Percentiles rank a stretch among this genome's conserved stretches.
Evolutionary conservation across 1,284 basidiomycete genomes (phyloP).

Genomic region (Golubevia pallescens): DNA sequence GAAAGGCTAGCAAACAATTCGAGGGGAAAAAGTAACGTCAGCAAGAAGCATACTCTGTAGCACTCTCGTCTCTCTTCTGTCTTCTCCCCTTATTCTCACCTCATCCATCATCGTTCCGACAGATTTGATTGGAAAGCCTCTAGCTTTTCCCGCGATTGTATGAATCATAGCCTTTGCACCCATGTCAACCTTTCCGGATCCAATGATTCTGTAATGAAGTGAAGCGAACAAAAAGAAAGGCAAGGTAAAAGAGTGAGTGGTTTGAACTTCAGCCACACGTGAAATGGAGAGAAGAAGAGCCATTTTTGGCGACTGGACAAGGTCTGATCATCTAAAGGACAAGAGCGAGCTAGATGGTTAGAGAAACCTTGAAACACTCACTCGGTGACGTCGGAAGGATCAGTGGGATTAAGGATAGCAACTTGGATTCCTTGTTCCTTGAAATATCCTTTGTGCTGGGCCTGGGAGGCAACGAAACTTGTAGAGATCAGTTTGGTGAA

Average conservation of each 20-base stretch:
- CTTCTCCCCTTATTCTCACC: no score
- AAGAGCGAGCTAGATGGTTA: no score
- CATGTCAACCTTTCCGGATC: slow-evolving; percentile 48
- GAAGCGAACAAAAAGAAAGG: neutral
- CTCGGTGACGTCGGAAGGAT: slow-evolving; percentile 13
- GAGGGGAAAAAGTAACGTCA: no score
- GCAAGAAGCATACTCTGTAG: no score
- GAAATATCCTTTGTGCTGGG: slow-evolving; percentile 1
- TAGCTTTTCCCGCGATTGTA: slow-evolving; percentile 44
- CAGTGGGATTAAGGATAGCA: slow-evolving; percentile 45
- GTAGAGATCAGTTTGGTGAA: slow-evolving; percentile 15
- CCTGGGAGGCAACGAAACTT: neutral
- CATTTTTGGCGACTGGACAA: no score
- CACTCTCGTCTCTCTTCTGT: no score
- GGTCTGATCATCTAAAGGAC: no score
- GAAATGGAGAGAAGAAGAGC: no score
- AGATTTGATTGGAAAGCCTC: slow-evolving; percentile 42
- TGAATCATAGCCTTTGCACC: slow-evolving; percentile 58
- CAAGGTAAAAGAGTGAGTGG: no score
- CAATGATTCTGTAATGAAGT: slow-evolving; percentile 16
- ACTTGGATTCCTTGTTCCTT: slow-evolving; percentile 49
- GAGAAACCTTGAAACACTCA: slow-evolving; percentile 10
- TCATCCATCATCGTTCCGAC: slow-evolving; percentile 56
- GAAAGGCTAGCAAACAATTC: slow-evolving; percentile 20
- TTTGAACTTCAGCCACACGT: no score